Conservation (phyloP, 805 yeast genomes). For the Limtongia smithiae region DNA sequence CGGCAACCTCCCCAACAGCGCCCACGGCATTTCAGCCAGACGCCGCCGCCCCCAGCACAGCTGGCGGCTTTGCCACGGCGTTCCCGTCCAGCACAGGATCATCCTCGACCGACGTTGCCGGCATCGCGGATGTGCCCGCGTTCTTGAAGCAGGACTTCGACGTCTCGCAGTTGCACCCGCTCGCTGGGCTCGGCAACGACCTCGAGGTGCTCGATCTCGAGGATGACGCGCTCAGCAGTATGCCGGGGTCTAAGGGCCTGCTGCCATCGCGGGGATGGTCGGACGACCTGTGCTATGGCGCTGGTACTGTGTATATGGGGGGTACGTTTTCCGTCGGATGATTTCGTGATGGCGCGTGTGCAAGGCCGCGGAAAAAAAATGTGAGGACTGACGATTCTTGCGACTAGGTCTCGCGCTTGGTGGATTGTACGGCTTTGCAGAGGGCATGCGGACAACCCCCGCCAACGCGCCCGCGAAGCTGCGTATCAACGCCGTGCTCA, state of each 20-base stretch:
- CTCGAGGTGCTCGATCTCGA: constrained; percentile 88
- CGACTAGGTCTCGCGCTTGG: constrained; percentile 72
- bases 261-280: constrained; percentile 97
- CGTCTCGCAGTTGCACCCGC: constrained; percentile 28
- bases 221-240: constrained; percentile 67
- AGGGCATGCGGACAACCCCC: constrained; percentile 78
- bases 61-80: no score
- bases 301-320: constrained; percentile 86
- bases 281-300: constrained; percentile 95
- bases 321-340: no score
- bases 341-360: no score
- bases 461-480: constrained; percentile 72
- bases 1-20: constrained; percentile 2
- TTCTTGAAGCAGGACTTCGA: constrained; percentile 22
- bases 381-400: neutral
- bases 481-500: constrained; percentile 82
- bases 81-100: no score
- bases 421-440: constrained; percentile 82
- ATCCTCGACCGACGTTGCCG: no score
- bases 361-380: no score
- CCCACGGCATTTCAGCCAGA: neutral
- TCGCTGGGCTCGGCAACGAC: constrained; percentile 30
- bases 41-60: neutral
- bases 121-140: constrained; percentile 9
- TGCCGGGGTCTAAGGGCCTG: constrained; percentile 85